Conservation (phyloP, 2,329 filamentous ascomycete species). For the Metarhizium humberi region DNA sequence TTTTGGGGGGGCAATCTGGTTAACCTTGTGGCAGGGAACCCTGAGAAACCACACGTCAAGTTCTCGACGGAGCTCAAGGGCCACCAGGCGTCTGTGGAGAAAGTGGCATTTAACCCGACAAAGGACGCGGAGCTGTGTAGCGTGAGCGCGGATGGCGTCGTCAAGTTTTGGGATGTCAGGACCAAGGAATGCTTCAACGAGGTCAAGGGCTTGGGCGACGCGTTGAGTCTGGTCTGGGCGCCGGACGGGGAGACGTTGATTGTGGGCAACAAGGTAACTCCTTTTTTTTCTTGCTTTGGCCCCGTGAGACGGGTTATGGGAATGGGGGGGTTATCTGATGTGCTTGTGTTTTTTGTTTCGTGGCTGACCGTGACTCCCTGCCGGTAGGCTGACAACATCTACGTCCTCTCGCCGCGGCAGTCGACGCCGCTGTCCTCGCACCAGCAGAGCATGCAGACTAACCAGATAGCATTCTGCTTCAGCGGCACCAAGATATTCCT, state of each 20-base stretch:
- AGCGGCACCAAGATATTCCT: conserved; percentile 61
- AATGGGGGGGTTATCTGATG: too few relatives aligned
- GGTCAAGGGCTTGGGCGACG: conserved; percentile 54
- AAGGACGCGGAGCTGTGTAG: conserved; percentile 72
- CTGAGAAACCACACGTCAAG: conserved; percentile 63
- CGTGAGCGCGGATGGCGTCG: conserved; percentile 62
- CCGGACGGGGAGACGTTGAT: conserved; percentile 62
- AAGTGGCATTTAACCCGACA: conserved; percentile 68
- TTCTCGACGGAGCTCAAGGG: conserved; percentile 69
- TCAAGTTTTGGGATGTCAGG: conserved; percentile 73
- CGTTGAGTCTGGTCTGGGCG: conserved; percentile 65
- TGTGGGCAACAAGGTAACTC: conserved; percentile 59
- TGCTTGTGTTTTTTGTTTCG: conserved; percentile 3
- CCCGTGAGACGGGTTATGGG: too few relatives aligned
- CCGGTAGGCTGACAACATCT: conserved; percentile 51
- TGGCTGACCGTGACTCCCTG: background rate
- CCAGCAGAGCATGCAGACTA: conserved; percentile 55
- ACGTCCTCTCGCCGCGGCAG: conserved; percentile 51
- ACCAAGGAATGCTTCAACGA: conserved; percentile 63
- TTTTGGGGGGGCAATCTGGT: background rate
- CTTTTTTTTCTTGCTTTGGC: conserved; percentile 7
- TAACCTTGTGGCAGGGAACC: conserved; percentile 48
- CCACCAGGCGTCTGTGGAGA: conserved; percentile 57
- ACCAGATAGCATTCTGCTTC: conserved; percentile 68
- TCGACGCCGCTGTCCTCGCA: conserved; percentile 46